Evolutionary conservation across 228 moss, liverwort and hornwort genomes (phyloP), one percentile per base, ranked within the genome.

Genomic region (Sphagnum fallax): DNA sequence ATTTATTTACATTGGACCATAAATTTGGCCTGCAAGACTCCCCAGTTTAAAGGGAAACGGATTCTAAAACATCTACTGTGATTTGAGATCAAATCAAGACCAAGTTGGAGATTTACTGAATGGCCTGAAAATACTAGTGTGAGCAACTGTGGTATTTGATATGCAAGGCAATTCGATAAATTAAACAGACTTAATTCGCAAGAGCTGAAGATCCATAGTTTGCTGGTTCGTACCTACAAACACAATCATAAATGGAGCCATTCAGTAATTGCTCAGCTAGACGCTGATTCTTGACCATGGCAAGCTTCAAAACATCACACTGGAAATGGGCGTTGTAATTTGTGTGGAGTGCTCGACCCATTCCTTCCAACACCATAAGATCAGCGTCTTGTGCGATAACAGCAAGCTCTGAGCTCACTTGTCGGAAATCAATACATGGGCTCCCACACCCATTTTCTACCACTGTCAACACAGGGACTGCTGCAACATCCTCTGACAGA

Each of bases 381-480:
- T 98, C 98, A 13, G 94, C 84, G 63, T 98, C 94, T 66, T 92
- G 82, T 1, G 98, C 94, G 48, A 92, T 75, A 50, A 78, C 80
- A 18, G 98, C 94, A 61, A 98, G 87, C 82, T 98, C 98, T 1
- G 98, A 92, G 75, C 94, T 98, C 4, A 98, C 98, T 89, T 98
- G 98, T 50, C 91, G 82, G 52, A 98, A 94, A 80, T 98, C 98
- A 65, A 98, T 89, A 70, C 98, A 98, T 4, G 94, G 94, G 53
- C 98, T 98, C 66, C 94, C 94, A 67, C 94, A 94, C n/a, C 98
- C 98, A 77, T 90, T 98, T 53, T 90, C 92, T 49, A 90, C 94
- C 47, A 90, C 90, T 68, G 92, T 79, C 72, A 98, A 57, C 62
- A 81, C 75, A 52, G 97, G 91, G 65, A 85, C 83, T 62, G 80